Percentiles rank a stretch among this genome's conserved stretches.
These are phyloP conservation scores for Henckelia pumila DNA, from an alignment of 257 asterid species.

Conservation along the genomic window DNA sequence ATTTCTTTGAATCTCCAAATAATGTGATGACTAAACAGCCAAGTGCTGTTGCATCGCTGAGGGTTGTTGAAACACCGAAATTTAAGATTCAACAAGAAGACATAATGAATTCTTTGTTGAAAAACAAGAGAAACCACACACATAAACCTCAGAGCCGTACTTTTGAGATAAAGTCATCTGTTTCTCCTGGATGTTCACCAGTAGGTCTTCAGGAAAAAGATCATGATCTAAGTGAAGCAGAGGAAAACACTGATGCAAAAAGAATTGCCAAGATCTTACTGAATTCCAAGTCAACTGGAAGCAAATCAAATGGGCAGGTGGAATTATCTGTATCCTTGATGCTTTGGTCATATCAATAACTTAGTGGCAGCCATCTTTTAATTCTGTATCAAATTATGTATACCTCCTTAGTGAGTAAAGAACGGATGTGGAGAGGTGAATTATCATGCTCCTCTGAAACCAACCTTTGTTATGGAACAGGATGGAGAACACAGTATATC, in stretches of 20 bases:
- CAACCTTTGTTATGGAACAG: conserved; percentile 41
- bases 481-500: conserved; percentile 40
- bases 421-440: conserved; percentile 40
- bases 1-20: conserved; percentile 30
- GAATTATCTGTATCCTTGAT: conserved; percentile 62
- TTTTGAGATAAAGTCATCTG: conserved; percentile 39
- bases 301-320: conserved; percentile 36
- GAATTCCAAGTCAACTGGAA: conserved; percentile 37
- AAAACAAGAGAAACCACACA: conserved; percentile 30
- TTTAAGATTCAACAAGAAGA: conserved; percentile 37
- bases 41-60: conserved; percentile 34
- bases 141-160: conserved; percentile 34
- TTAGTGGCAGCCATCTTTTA: conserved; percentile 14
- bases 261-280: conserved; percentile 48
- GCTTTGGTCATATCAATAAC: conserved; percentile 18
- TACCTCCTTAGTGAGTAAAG: conserved; percentile 46
- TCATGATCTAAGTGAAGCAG: conserved; percentile 37
- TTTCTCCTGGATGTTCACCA: conserved; percentile 32
- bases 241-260: conserved; percentile 30
- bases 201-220: conserved; percentile 32
- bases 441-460: conserved; percentile 34
- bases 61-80: conserved; percentile 32
- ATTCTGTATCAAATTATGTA: conserved; percentile 17
- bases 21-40: conserved; percentile 35
- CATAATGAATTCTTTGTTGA: conserved; percentile 34